Evolutionary conservation across 2,329 filamentous ascomycete species (phyloP).

Genomic region (Huntiella abstrusa): DNA sequence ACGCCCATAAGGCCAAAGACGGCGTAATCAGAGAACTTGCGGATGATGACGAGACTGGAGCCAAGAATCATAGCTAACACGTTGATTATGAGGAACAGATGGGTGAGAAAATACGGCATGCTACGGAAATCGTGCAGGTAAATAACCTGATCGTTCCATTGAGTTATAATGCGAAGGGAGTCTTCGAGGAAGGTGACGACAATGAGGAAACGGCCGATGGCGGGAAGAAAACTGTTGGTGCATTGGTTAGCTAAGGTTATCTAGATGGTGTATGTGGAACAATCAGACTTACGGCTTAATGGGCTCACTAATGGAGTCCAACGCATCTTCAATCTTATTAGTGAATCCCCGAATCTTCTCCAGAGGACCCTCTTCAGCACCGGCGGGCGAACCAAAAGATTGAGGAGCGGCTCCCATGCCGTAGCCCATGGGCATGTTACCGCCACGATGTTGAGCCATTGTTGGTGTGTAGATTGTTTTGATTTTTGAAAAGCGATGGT

Average conservation of each 20-base stretch:
- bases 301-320: conserved; percentile 76
- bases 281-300: conserved; percentile 66
- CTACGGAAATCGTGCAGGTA: conserved; percentile 85
- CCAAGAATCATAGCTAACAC: conserved; percentile 72
- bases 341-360: conserved; percentile 87
- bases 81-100: conserved; percentile 82
- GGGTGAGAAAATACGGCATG: conserved; percentile 75
- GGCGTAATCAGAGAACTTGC: conserved; percentile 84
- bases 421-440: conserved; percentile 41
- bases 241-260: conserved; percentile 1
- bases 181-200: conserved; percentile 98
- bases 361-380: conserved; percentile 50
- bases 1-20: conserved; percentile 79
- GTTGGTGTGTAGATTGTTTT: background rate
- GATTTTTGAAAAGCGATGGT: background rate
- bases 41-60: conserved; percentile 71
- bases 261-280: background rate
- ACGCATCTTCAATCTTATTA: conserved; percentile 89
- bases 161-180: conserved; percentile 84
- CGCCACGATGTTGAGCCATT: conserved; percentile 36
- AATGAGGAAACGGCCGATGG: conserved; percentile 90
- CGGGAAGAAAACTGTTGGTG: conserved; percentile 59
- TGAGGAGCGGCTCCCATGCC: conserved; percentile 54
- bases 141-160: conserved; percentile 87
- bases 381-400: conserved; percentile 45